Base-by-base conservation (phyloP, 176 grass and related monocot species). In the Tuctoria greenei region DNA sequence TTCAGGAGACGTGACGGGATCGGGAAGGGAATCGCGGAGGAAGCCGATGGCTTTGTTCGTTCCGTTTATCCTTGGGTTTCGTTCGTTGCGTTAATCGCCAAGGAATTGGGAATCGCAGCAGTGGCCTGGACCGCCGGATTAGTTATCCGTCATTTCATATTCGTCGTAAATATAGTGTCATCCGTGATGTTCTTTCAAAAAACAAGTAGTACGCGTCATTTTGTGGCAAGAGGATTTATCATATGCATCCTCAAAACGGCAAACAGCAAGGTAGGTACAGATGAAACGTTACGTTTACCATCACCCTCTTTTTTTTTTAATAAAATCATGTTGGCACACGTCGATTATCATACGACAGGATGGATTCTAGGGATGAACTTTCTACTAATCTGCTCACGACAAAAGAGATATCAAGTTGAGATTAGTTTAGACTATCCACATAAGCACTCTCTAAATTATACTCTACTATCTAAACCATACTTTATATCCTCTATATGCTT, bases 1-100 rank as follows among this genome's bases (percentile, higher is more conserved):
- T 58, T 75, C 8, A 26, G 71, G 76, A 80, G 86, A 70, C 86
- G 86, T 88, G 76, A 84, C 81, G 86, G 76, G 86, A 84, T 71
- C 69, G 80, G n/a, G 75, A 57, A 81, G 21, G 61, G 70, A 79
- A 83, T 78, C 74, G 67, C 71, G 42, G 20, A 28, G 47, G 79
- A 60, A 7, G 66, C 35, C 28, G 82, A 44, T 87, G 37, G 61
- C 16, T 84, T 75, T 69, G 71, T 88, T 88, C 76, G 11, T 75
- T 84, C 10, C 80, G 56, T 84, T 83, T 74, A 84, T 84, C 86
- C 75, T 7, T 37, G 69, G 81, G 76, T 28, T 67, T 88, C 83
- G 12, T 72, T 81, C 16, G 45, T 47, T 34, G 68, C 49, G 69
- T 61, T 54, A 60, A 58, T 72, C 80, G 75, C 75, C 75, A 49